Base-by-base conservation (phyloP, 2,329 filamentous ascomycete genomes). In the Aspergillus sp. region DNA sequence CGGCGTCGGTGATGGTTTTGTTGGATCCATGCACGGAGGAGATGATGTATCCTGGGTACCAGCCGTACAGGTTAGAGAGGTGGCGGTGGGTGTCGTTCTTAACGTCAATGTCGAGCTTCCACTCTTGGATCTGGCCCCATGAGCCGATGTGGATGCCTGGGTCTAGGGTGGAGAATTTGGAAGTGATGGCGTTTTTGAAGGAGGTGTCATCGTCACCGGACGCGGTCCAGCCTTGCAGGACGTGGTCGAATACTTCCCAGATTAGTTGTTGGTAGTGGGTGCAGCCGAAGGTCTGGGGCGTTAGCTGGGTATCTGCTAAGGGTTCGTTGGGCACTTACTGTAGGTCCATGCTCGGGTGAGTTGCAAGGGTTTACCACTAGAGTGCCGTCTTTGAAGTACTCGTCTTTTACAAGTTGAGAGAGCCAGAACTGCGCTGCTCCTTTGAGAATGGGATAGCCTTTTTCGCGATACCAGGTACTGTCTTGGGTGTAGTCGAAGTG, bases 311-410 rank as follows among this genome's bases (percentile, higher is more conserved):
- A 2, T 13, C 9, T 21, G 30, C 1, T 36, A 12, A 4, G 4
- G 9, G 2, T 10, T 19, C 10, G 10, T 13, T 25, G 5, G 15
- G 15, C 1, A 21, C 61, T 47, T 17, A 63, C 61, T 5, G 80
- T 81, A 1, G 80, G 79, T 0, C 84, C 84, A 41, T 83, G 83
- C 68, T 87, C 84, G 1, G 85, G 82, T n/a, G 81, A 84, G 58
- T 83, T 85, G 70, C 84, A 87, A 0, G 84, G 84, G 63, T 84
- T 85, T 1, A 82, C 83, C 0, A 87, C 83, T 2, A 85, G 75
- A 0, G 79, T 81, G 8, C 78, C 78, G 57, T 87, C 85, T 3
- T 81, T 76, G 63, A 74, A 81, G 69, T 80, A 84, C 1, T 59
- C 56, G 65, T 87, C 85, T 4, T 76, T 66, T 58, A 84, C 81